Conservation (phyloP, 208 protist species). For the Endotrypanum monterogeii region DNA sequence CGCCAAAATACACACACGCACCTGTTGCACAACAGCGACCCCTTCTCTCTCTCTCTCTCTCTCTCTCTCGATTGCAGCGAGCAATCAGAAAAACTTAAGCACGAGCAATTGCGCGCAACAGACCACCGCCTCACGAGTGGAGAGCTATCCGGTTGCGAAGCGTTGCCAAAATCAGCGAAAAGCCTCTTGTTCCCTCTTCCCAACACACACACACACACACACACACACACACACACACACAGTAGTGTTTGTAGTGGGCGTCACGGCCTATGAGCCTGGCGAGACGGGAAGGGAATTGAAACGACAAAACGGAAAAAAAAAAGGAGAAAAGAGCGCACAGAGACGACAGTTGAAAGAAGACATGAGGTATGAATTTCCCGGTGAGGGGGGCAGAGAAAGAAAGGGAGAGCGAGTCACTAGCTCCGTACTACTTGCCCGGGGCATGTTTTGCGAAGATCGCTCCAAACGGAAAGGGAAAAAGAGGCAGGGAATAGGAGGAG, state of each 20-base stretch:
- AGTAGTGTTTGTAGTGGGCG: background rate
- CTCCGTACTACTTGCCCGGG: background rate
- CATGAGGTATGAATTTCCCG: background rate
- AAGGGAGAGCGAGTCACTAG: background rate
- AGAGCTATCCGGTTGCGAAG: background rate
- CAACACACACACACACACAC: too few relatives aligned
- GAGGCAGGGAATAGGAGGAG: conserved; percentile 3
- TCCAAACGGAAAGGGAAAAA: conserved; percentile 2
- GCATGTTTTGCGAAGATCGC: background rate
- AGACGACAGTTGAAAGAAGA: background rate
- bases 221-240: too few relatives aligned
- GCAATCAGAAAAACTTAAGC: background rate
- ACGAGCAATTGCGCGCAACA: background rate
- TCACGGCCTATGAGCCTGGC: background rate
- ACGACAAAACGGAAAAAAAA: background rate
- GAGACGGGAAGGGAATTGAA: background rate
- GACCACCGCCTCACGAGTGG: background rate
- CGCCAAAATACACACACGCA: background rate
- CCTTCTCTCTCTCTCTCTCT: too few relatives aligned
- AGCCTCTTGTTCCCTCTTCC: background rate
- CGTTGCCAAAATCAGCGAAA: background rate
- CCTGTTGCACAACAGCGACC: background rate
- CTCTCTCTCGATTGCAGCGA: background rate
- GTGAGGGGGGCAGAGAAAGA: too few relatives aligned
- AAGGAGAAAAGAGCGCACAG: background rate